phyloP scores from a whole-genome alignment of 441 rosid genomes.

The Adansonia gregorii region DNA sequence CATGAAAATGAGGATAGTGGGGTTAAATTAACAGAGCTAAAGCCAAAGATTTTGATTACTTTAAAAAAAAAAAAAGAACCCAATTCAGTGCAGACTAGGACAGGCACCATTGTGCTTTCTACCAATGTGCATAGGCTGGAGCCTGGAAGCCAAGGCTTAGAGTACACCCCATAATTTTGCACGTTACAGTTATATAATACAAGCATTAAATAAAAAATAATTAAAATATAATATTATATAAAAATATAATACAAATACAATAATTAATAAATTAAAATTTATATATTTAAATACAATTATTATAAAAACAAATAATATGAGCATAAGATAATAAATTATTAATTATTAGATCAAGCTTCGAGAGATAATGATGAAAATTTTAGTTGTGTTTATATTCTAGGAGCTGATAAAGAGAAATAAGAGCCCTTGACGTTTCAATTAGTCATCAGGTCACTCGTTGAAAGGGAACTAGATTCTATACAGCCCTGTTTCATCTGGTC shows the following conservation, averaged over 20 bases:
- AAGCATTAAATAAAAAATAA: too few species aligned
- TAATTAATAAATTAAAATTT: too few species aligned
- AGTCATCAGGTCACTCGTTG: too few species aligned
- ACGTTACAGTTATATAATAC: too few species aligned
- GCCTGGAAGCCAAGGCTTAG: background rate
- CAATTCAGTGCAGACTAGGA: constrained; percentile 11
- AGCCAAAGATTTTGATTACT: constrained; percentile 26
- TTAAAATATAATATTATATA: too few species aligned
- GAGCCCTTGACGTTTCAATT: background rate
- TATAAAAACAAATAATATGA: background rate
- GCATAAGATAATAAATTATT: background rate
- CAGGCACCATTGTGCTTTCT: constrained; percentile 21
- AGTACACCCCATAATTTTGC: background rate
- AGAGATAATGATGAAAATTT: too few species aligned
- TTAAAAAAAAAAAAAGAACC: constrained; percentile 1
- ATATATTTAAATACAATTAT: too few species aligned
- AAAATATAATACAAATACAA: too few species aligned
- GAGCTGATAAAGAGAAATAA: background rate
- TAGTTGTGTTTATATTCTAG: too few species aligned
- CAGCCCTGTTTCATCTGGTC: background rate
- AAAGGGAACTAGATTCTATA: background rate
- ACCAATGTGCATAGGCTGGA: constrained; percentile 8
- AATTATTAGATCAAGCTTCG: too few species aligned
- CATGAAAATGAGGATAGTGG: background rate
- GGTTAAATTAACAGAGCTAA: background rate